These are phyloP conservation scores for Amoeboaphelidium protococcarum DNA, from an alignment of 371 early-diverging fungal species.

Conservation along the genomic window DNA sequence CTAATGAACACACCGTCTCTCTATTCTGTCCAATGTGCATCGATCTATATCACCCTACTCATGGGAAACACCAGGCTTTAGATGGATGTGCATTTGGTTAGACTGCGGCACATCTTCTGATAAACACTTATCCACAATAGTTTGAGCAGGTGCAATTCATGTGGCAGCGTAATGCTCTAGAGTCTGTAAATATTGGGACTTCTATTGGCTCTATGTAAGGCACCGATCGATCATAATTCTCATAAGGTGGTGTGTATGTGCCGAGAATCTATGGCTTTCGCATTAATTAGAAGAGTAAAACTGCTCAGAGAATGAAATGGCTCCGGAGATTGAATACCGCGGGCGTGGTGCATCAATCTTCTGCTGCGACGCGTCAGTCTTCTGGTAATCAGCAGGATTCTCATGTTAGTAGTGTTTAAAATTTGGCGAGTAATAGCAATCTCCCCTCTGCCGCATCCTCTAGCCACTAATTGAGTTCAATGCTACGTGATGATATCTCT, in stretches of 20 bases:
- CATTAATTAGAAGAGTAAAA: constrained; percentile 15
- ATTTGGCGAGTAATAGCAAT: too few species aligned
- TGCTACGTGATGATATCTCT: too few species aligned
- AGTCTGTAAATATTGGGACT: too few species aligned
- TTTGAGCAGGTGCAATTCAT: constrained; percentile 4
- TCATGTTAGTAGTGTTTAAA: too few species aligned
- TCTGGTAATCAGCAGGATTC: too few species aligned
- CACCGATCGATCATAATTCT: not conserved
- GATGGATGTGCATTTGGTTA: constrained; percentile 18
- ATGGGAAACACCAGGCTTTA: constrained; percentile 6
- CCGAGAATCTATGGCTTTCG: not conserved
- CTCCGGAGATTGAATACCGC: too few species aligned
- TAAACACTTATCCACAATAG: constrained; percentile 9
- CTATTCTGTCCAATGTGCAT: constrained; percentile 13
- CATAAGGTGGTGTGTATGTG: not conserved
- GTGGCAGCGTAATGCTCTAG: not conserved
- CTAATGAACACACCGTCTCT: constrained; percentile 6
- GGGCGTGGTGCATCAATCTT: too few species aligned
- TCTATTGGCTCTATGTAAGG: too few species aligned
- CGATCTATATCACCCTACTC: constrained; percentile 10
- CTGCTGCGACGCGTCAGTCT: too few species aligned
- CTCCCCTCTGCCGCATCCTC: too few species aligned
- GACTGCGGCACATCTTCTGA: constrained; percentile 12
- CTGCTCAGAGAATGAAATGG: constrained; percentile 51
- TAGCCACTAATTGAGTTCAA: too few species aligned